Base-by-base conservation (phyloP, 768 basidiomycete genomes). In the Cystofilobasidium ferigula region DNA sequence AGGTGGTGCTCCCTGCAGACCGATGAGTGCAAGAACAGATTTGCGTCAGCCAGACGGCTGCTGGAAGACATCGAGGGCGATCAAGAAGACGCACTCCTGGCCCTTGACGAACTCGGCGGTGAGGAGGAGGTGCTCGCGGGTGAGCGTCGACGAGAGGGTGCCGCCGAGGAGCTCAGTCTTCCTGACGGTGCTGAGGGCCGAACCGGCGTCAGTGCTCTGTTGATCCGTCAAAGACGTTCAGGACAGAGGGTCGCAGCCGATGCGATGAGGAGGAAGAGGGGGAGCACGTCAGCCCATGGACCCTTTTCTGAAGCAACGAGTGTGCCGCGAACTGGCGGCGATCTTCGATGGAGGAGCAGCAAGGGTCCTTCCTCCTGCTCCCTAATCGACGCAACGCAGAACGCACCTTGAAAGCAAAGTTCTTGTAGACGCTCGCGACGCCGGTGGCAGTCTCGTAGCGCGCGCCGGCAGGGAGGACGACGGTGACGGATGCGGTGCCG, bases 331-430 rank as follows among this genome's bases (percentile, higher is more conserved):
- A 32, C 57, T 58, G 28, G 14, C 35, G 34, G 40, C n/a, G n/a
- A n/a, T n/a, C n/a, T n/a, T n/a, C n/a, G n/a, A n/a, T n/a, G n/a
- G n/a, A n/a, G n/a, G n/a, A n/a, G n/a, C n/a, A n/a, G n/a, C n/a
- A n/a, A n/a, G n/a, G n/a, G n/a, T n/a, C n/a, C n/a, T n/a, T n/a
- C n/a, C n/a, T n/a, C n/a, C n/a, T n/a, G n/a, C 13, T 24, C 6
- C 22, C 45, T 18, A 16, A n/a, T 16, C 24, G 28, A 5, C 26
- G 36, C 5, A 26, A 34, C n/a, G 30, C 14, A 54, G 53, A 34
- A 74, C 84, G 57, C 71, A 97, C 94, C 87, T 95, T 97, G 85
- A 94, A 98, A 67, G 92, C 87, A 82, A 92, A 97, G 84, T 91
- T 93, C 83, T 95, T 95, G 77, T 97, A 82, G 69, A 84, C 86